A percentile compares a stretch with the other conserved stretches of the same genome.
phyloP scores from a whole-genome alignment of 2,329 filamentous ascomycete species.

The Xylaria sp. region DNA sequence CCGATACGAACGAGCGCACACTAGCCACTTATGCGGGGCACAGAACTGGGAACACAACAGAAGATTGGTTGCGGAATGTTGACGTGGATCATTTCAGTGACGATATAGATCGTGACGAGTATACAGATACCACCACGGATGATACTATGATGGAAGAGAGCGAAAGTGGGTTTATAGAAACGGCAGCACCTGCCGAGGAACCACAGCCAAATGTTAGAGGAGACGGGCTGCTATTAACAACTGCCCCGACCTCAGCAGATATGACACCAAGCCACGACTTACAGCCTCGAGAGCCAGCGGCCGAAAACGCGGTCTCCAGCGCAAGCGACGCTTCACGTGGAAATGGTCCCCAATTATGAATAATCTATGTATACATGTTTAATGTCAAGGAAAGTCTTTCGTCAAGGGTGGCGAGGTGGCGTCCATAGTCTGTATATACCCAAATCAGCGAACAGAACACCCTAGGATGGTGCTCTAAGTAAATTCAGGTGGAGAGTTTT shows the following conservation, averaged over 20 bases:
- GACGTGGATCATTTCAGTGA: conserved; percentile 30
- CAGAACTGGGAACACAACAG: conserved; percentile 28
- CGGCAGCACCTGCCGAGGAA: conserved; percentile 1
- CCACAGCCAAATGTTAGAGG: neutral
- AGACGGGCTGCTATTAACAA: neutral
- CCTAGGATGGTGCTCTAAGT: conserved; percentile 10
- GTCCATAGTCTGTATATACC: conserved; percentile 22
- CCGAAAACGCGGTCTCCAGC: conserved; percentile 4
- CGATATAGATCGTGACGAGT: conserved; percentile 27
- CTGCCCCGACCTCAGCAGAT: neutral
- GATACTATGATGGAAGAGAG: conserved; percentile 31
- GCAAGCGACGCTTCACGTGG: conserved; percentile 4
- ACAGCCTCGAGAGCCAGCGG: conserved; percentile 5
- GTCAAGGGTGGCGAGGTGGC: neutral
- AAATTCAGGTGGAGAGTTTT: conserved; percentile 1
- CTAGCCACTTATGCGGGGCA: conserved; percentile 5
- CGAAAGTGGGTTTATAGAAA: conserved; percentile 15
- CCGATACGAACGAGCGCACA: conserved; percentile 6
- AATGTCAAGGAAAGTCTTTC: conserved; percentile 18
- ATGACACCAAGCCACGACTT: conserved; percentile 3
- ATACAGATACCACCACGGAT: conserved; percentile 32
- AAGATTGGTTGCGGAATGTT: conserved; percentile 38
- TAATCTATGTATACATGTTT: neutral
- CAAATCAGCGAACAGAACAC: conserved; percentile 10
- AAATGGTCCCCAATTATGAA: conserved; percentile 14